A percentile compares a stretch with the other conserved stretches of the same genome.
Conservation (phyloP, 345 rosid genomes). For the Sonneratia caseolaris region DNA sequence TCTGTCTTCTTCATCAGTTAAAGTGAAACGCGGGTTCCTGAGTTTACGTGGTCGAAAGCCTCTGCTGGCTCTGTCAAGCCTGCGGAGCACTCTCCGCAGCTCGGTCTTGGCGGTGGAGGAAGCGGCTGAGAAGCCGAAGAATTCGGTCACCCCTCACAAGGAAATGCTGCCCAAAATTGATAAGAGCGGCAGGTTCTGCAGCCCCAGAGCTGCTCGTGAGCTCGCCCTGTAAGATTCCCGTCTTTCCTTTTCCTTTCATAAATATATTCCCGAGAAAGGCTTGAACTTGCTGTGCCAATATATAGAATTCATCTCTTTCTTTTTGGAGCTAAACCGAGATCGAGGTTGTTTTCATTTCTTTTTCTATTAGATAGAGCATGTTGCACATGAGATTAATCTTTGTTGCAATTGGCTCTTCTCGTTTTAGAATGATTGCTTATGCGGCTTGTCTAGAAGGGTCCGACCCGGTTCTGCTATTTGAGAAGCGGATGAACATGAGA, state of each 20-base stretch:
- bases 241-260: neutral
- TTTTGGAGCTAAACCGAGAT: neutral
- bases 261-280: neutral
- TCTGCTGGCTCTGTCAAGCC: neutral
- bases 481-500: conserved; percentile 74
- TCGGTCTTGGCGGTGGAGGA: conserved; percentile 37
- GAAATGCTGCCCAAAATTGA: conserved; percentile 70
- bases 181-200: conserved; percentile 85
- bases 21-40: conserved; percentile 5
- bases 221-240: conserved; percentile 60
- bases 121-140: conserved; percentile 14
- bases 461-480: conserved; percentile 83
- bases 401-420: conserved; percentile 8
- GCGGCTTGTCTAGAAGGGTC: conserved; percentile 95
- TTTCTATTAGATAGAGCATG: neutral
- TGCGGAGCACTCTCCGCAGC: conserved; percentile 28
- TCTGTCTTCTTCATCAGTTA: conserved; percentile 3
- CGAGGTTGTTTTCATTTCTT: neutral
- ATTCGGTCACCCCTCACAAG: conserved; percentile 18
- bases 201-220: conserved; percentile 98
- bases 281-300: neutral
- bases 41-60: neutral
- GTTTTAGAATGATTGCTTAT: conserved; percentile 54
- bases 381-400: conserved; percentile 2
- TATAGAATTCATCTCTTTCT: neutral